These are phyloP conservation scores for Exophiala xenobiotica DNA, from an alignment of 2,329 filamentous ascomycete genomes.

Conservation along the genomic window DNA sequence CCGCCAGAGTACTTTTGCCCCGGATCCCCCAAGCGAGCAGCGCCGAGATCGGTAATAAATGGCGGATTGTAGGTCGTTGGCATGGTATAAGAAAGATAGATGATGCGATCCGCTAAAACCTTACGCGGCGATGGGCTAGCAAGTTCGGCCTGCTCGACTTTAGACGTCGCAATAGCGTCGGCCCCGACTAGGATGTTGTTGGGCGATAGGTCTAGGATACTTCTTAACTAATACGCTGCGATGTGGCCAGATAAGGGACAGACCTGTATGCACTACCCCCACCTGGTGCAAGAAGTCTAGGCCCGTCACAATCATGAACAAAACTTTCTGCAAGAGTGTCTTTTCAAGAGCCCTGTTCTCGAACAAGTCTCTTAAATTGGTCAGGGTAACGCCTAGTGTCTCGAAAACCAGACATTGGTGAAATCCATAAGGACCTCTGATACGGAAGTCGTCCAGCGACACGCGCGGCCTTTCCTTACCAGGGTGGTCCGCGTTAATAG, in stretches of 20 bases:
- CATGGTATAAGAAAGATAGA: conserved; percentile 32
- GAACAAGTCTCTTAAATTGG: conserved; percentile 7
- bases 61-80: conserved; percentile 24
- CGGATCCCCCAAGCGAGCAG: conserved; percentile 29
- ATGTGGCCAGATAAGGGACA: background rate
- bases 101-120: conserved; percentile 30
- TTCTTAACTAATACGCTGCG: background rate
- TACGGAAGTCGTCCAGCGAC: conserved; percentile 37
- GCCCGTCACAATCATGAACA: conserved; percentile 4
- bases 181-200: conserved; percentile 36
- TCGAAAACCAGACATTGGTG: conserved; percentile 40
- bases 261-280: conserved; percentile 6
- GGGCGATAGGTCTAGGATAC: conserved; percentile 33
- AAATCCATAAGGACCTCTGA: conserved; percentile 32
- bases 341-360: background rate
- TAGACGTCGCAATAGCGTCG: conserved; percentile 30
- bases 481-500: conserved; percentile 24
- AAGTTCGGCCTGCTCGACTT: conserved; percentile 34
- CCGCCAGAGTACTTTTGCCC: conserved; percentile 22
- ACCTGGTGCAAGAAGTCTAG: conserved; percentile 13
- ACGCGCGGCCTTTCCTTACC: conserved; percentile 38
- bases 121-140: conserved; percentile 32
- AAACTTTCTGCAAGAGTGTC: conserved; percentile 8
- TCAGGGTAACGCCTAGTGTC: conserved; percentile 26
- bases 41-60: conserved; percentile 35